Evolutionary conservation across 2,329 filamentous ascomycete genomes (phyloP).

Genomic region (Anisogramma anomala): DNA sequence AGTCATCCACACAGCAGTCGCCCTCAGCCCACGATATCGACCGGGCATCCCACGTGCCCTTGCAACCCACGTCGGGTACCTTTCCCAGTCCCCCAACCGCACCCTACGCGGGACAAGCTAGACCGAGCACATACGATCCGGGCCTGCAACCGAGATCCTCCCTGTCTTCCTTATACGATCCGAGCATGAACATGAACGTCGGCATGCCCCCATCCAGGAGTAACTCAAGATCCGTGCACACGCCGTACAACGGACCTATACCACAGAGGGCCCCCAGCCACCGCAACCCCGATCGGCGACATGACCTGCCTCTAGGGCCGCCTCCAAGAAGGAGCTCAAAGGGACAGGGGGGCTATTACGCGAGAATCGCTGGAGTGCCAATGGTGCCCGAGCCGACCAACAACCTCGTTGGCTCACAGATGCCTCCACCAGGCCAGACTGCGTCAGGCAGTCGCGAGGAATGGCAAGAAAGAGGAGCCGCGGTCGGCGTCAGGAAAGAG

Average conservation of each 20-base stretch:
- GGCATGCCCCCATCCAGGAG: conserved; percentile 38
- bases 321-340: conserved; percentile 69
- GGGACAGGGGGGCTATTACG: conserved; percentile 50
- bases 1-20: conserved; percentile 10
- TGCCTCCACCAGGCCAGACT: conserved; percentile 31
- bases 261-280: conserved; percentile 59
- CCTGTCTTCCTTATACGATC: conserved; percentile 44
- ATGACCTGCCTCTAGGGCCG: conserved; percentile 42
- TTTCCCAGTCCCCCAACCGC: conserved; percentile 20
- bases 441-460: conserved; percentile 83
- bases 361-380: conserved; percentile 33
- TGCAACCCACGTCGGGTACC: conserved; percentile 24
- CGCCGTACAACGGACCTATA: conserved; percentile 47
- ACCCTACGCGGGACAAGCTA: conserved; percentile 25
- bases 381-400: conserved; percentile 21
- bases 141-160: conserved; percentile 46
- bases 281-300: conserved; percentile 43
- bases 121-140: conserved; percentile 20
- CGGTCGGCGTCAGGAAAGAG: conserved; percentile 69
- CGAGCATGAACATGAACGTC: too few relatives aligned
- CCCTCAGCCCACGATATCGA: conserved; percentile 6
- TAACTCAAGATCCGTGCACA: conserved; percentile 49
- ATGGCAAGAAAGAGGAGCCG: conserved; percentile 93
- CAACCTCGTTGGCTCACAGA: conserved; percentile 27
- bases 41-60: conserved; percentile 15